These are phyloP conservation scores for Climacium dendroides DNA, from an alignment of 225 moss, liverwort and hornwort species.

Conservation along the genomic window DNA sequence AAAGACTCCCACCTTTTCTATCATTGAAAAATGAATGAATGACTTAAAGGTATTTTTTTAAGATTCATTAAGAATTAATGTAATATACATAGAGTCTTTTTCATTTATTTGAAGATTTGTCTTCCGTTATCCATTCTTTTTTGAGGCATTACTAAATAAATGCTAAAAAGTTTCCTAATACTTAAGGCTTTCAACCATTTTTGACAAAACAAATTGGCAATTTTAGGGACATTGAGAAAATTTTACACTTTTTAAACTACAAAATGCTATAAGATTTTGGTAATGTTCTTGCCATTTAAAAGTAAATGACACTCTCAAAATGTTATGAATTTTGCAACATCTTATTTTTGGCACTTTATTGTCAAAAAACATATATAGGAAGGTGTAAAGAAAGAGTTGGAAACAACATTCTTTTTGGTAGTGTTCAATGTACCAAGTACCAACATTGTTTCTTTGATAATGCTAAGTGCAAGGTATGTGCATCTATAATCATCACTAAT, in stretches of 20 bases:
- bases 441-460: neutral
- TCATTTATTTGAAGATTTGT: neutral
- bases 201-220: too few relatives aligned
- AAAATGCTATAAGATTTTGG: neutral
- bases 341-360: neutral
- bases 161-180: rapidly evolving
- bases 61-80: too few relatives aligned
- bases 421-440: neutral
- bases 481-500: neutral
- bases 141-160: neutral
- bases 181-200: neutral
- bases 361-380: neutral
- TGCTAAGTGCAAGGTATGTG: rapidly evolving
- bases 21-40: neutral
- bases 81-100: neutral
- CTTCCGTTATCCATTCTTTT: neutral
- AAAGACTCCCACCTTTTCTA: neutral
- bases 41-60: neutral
- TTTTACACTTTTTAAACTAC: neutral
- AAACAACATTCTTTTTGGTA: rapidly evolving
- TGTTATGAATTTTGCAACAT: neutral
- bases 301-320: neutral
- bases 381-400: neutral
- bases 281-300: neutral
- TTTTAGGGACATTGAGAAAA: neutral